Evolutionary conservation across 2,329 filamentous ascomycete species (phyloP).

Genomic region (Fusarium sp.): DNA sequence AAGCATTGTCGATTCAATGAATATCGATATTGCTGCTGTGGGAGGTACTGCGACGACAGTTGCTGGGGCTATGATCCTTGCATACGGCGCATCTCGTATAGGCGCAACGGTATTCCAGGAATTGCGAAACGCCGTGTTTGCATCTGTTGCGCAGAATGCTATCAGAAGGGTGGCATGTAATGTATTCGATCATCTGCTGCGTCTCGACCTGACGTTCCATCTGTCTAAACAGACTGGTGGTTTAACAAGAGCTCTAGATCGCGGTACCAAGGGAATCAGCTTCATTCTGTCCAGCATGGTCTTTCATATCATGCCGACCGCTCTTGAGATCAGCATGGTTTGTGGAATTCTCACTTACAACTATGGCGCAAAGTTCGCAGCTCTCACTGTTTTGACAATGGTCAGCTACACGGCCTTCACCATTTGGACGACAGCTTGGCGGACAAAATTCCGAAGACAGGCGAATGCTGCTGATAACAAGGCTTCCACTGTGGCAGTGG

Average conservation of each 20-base stretch:
- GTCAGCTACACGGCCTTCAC: constrained; percentile 95
- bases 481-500: constrained; percentile 93
- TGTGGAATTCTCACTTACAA: constrained; percentile 97
- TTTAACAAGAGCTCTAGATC: constrained; percentile 91
- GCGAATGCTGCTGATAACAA: constrained; percentile 97
- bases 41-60: constrained; percentile 92
- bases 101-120: constrained; percentile 93
- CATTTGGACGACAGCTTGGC: constrained; percentile 95
- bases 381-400: constrained; percentile 92
- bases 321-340: constrained; percentile 93
- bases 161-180: constrained; percentile 91
- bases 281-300: constrained; percentile 98
- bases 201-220: constrained; percentile 93
- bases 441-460: constrained; percentile 94
- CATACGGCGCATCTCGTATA: constrained; percentile 89
- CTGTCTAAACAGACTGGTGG: constrained; percentile 94
- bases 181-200: constrained; percentile 90
- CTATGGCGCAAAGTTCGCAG: constrained; percentile 91
- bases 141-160: constrained; percentile 95
- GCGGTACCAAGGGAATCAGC: constrained; percentile 98
- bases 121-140: constrained; percentile 94
- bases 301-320: constrained; percentile 94
- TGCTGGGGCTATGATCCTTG: constrained; percentile 92
- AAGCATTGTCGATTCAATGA: constrained; percentile 97
- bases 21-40: constrained; percentile 86